These are phyloP conservation scores for Mucor piriformis DNA, from an alignment of 371 early-diverging fungal genomes.

Conservation along the genomic window DNA sequence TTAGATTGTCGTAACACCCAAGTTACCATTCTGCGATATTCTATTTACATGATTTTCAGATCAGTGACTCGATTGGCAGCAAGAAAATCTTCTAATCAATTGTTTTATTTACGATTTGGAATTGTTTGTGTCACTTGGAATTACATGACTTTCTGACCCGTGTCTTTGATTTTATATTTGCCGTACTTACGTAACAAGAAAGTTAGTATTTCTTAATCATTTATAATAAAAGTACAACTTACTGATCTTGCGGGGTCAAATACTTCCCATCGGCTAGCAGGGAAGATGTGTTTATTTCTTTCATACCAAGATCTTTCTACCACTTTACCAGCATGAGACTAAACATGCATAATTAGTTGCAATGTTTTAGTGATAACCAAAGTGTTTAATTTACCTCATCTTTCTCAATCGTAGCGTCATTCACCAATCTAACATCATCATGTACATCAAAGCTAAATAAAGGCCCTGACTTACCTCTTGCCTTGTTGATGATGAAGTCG, in stretches of 20 bases:
- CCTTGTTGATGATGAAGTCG: constrained; percentile 95
- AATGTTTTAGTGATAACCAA: background rate
- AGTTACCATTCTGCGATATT: too few relatives aligned
- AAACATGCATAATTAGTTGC: background rate
- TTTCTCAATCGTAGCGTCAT: constrained; percentile 88
- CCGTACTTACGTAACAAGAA: too few relatives aligned
- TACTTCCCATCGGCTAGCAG: constrained; percentile 92
- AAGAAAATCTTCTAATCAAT: too few relatives aligned
- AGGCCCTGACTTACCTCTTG: constrained; percentile 95
- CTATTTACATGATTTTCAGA: too few relatives aligned
- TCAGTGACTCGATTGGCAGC: too few relatives aligned
- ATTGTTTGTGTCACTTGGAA: too few relatives aligned
- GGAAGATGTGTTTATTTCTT: constrained; percentile 96
- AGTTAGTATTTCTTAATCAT: too few relatives aligned
- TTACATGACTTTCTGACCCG: background rate
- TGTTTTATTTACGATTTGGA: too few relatives aligned
- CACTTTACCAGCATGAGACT: constrained; percentile 96
- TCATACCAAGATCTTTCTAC: constrained; percentile 94
- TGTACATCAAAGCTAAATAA: constrained; percentile 93
- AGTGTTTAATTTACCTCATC: constrained; percentile 61
- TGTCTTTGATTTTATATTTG: constrained; percentile 56
- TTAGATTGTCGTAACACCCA: too few relatives aligned
- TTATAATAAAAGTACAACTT: constrained; percentile 23
- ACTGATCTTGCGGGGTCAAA: constrained; percentile 88
- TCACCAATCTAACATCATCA: constrained; percentile 88